These are phyloP conservation scores for Phlebopus sp. DNA, from an alignment of 1,284 basidiomycete genomes.

Conservation along the genomic window DNA sequence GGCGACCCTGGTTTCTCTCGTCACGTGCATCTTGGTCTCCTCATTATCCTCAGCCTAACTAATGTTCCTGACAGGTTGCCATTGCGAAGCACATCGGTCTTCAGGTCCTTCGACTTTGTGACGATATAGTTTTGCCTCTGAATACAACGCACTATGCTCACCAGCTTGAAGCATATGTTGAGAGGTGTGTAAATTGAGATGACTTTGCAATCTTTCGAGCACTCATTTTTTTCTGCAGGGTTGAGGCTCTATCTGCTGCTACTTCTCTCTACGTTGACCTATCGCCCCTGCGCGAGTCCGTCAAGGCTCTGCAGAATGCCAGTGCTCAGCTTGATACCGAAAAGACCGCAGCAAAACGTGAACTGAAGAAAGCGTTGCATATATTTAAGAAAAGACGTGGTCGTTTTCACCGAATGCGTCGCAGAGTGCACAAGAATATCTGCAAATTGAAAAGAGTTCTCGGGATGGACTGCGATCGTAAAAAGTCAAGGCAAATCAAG, in stretches of 20 bases:
- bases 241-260: slow-evolving; percentile 27
- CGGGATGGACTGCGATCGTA: slow-evolving; percentile 19
- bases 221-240: slow-evolving; percentile 22
- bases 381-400: slow-evolving; percentile 23
- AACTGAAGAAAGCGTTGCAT: slow-evolving; percentile 35
- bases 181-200: slow-evolving; percentile 35
- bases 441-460: slow-evolving; percentile 32
- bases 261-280: slow-evolving; percentile 32
- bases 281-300: slow-evolving; percentile 40
- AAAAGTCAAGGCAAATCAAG: slow-evolving; percentile 6
- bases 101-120: slow-evolving; percentile 58
- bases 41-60: neutral
- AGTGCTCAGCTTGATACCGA: slow-evolving; percentile 56
- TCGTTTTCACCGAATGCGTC: slow-evolving; percentile 11
- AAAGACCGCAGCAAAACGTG: slow-evolving; percentile 38
- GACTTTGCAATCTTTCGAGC: neutral
- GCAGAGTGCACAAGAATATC: slow-evolving; percentile 21
- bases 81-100: slow-evolving; percentile 68
- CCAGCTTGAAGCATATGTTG: slow-evolving; percentile 48
- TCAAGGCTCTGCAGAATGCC: slow-evolving; percentile 48
- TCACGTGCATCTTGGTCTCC: slow-evolving; percentile 44
- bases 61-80: slow-evolving; percentile 44
- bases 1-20: slow-evolving; percentile 72
- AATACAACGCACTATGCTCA: slow-evolving; percentile 73
- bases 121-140: slow-evolving; percentile 60